Base-by-base conservation (phyloP, 352 stramenopile genomes). In the Phytopythium mirpurense region DNA sequence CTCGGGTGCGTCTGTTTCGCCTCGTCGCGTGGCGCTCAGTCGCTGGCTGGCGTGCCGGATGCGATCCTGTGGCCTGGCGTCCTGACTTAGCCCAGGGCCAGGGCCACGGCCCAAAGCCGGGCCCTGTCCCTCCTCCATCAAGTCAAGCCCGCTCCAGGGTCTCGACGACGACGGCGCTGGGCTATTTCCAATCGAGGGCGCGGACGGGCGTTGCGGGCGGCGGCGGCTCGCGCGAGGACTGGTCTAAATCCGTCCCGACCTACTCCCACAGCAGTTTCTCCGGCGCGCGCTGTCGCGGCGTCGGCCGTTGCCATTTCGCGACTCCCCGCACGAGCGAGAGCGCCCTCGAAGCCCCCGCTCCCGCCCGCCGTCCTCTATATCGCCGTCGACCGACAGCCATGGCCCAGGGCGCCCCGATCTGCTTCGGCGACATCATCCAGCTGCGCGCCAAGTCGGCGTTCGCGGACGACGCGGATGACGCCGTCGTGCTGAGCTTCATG, bases 381-480 rank as follows among this genome's bases (percentile, higher is more conserved):
- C n/a, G n/a, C n/a, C n/a, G n/a, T n/a, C n/a, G n/a, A n/a, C n/a
- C 43, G 40, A 51, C 51, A 55, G 51, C 38, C 10, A 82, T 65
- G 53, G 74, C 54, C 54, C 57, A 23, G 18, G 40, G 61, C 14
- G 59, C 50, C 26, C 47, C 52, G 24, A 76, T 84, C 57, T 65
- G 65, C 61, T 86, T 81, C 53, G 75, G 75, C 9, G 68, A 81
- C 56, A 67, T 84, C 60, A 38, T 86, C 55, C 73, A 76, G 51
- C 59, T 86, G 19, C 46, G 56, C 38, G 68, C 65, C 43, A 71
- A 70, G 54, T 69, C 72, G 7, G 59, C 61, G 27, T 71, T 72
- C 50, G 61, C 65, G 2, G 59, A 66, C 21, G 69, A 40, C 23
- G 38, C 44, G n/a, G 14, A n/a, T 62, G 10, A 19, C 36, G 5